Base-by-base conservation (phyloP, 2,329 filamentous ascomycete genomes). In the Fusarium continuum region DNA sequence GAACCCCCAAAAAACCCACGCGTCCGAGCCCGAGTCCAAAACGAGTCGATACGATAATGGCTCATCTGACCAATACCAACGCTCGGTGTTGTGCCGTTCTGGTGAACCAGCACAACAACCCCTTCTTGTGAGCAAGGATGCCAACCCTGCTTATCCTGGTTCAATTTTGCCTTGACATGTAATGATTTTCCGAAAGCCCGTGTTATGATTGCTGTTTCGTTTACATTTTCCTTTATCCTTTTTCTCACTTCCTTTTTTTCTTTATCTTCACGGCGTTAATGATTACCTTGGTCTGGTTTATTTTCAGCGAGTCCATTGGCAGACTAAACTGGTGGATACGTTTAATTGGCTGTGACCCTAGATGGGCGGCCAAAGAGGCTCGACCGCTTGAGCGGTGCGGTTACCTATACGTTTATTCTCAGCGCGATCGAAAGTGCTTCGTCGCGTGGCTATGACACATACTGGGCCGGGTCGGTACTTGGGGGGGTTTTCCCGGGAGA, bases 401-500 rank as follows among this genome's bases (percentile, higher is more conserved):
- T n/a, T 20, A 43, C 65, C 67, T 65, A 69, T 68, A 70, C 68
- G 69, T 71, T 71, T 70, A 69, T 65, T 68, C 54, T 62, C 51
- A 47, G 56, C 55, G 61, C 64, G 69, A 70, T 71, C 61, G 69
- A 71, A 71, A 71, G 69, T 67, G 69, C 69, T 71, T 71, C 69
- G 45, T 66, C 69, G 69, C 56, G 68, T 45, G 55, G 48, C 49
- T 59, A 68, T 49, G 61, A 70, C 61, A 70, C 35, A 70, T 51
- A 70, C 53, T 66, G 55, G 67, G 38, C 57, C 55, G 59, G 57
- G 59, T 67, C 49, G 51, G 53, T 53, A 51, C 36, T 36, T 47
- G 44, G 53, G 61, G 47, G 40, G 49, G 32, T 40, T 48, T 61
- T 62, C 53, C 52, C 51, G 43, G 53, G 54, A 64, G 63, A 59